Base-by-base conservation (phyloP, 2,329 filamentous ascomycete genomes). In the Thelonectria rubi region DNA sequence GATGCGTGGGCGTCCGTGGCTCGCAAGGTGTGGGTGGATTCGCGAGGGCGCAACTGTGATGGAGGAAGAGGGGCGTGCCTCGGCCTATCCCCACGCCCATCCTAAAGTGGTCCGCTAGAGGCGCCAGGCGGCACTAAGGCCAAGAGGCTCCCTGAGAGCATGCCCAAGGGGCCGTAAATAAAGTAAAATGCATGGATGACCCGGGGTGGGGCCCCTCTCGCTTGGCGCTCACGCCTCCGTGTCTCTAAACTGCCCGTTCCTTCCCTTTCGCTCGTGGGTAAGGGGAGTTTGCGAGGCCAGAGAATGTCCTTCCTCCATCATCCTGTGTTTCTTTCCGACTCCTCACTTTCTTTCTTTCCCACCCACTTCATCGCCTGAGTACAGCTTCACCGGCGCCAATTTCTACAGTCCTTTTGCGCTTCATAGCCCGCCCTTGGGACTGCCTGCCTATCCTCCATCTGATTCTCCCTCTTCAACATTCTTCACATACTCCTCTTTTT, bases 231-330 rank as follows among this genome's bases (percentile, higher is more conserved):
- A 74, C 73, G 50, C 71, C 69, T 51, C 67, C 68, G 74, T 76
- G 68, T 12, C 10, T 45, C 18, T 76, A 76, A 59, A 58, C 54
- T 67, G 69, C 72, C 74, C 75, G 74, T 77, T 77, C 74, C 72
- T 76, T 76, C 71, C 73, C n/a, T 72, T 72, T 75, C 74, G 24
- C 24, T 74, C 73, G 72, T 80, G 78, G 78, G 78, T 80, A 69
- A 80, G 78, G 78, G 73, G 71, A 80, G 77, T 80, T 79, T 74
- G 70, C 65, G 67, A 66, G 68, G 71, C 73, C 72, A 76, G 74
- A 72, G 75, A 73, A 78, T 73, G 74, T 77, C 73, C 71, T 77
- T 77, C 73, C 73, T 76, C 75, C 75, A 76, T 74, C 74, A 72
- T 73, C 70, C 73, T 73, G 65, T 74, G 73, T 73, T 74, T 77